phyloP scores from a whole-genome alignment of 2,329 filamentous ascomycete genomes.

The Aquanectria penicillioides region DNA sequence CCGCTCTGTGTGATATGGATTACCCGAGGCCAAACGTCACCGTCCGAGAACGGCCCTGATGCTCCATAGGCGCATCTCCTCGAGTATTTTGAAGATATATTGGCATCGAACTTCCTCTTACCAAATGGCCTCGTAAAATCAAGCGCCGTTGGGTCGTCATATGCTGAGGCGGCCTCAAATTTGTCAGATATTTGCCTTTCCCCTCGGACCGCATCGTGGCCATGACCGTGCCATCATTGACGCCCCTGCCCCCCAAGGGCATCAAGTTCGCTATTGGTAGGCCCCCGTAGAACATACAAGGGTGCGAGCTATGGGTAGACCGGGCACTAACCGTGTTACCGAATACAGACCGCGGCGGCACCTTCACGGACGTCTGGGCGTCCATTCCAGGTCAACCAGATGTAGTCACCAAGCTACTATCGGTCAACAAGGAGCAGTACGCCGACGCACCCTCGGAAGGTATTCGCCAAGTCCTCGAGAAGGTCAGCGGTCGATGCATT shows the following conservation, averaged over 20 bases:
- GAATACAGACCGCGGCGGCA: conserved; percentile 68
- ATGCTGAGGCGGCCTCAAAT: too few species aligned
- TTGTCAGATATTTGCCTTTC: too few species aligned
- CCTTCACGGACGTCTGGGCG: conserved; percentile 77
- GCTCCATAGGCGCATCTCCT: too few species aligned
- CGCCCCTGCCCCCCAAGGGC: conserved; percentile 5
- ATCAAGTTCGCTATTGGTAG: conserved; percentile 17
- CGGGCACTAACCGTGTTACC: not conserved
- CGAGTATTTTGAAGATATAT: too few species aligned
- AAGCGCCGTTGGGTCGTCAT: too few species aligned
- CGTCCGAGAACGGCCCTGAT: too few species aligned
- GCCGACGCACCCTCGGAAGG: conserved; percentile 75
- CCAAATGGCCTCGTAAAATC: too few species aligned
- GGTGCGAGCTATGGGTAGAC: too few species aligned
- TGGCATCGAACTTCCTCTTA: too few species aligned
- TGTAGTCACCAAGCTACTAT: conserved; percentile 77
- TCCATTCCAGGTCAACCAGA: conserved; percentile 73
- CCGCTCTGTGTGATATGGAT: too few species aligned
- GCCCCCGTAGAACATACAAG: not conserved
- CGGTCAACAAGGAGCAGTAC: conserved; percentile 77
- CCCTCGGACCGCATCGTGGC: too few species aligned
- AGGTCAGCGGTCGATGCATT: conserved; percentile 15
- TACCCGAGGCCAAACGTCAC: too few species aligned
- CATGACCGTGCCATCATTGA: conserved; percentile 1
- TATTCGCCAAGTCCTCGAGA: conserved; percentile 22